phyloP scores from a whole-genome alignment of 2,329 filamentous ascomycete species.

The Colletotrichum higginsianum region DNA sequence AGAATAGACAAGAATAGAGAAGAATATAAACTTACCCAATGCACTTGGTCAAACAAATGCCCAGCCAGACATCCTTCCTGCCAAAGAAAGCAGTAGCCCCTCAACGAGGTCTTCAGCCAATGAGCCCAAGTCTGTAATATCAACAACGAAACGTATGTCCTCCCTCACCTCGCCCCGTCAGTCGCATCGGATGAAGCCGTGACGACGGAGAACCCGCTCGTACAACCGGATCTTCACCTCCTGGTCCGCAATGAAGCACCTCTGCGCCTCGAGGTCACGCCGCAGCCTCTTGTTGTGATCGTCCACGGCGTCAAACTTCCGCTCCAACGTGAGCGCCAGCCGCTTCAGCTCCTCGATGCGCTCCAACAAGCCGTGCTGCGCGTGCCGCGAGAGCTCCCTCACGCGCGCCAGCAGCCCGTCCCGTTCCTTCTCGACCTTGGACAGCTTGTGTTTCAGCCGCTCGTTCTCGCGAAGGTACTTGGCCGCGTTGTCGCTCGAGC shows the following conservation, averaged over 20 bases:
- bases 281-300: constrained; percentile 41
- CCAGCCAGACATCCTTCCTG: constrained; percentile 27
- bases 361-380: constrained; percentile 47
- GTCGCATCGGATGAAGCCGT: constrained; percentile 41
- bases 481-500: constrained; percentile 49
- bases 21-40: constrained; percentile 4
- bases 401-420: constrained; percentile 52
- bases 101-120: not conserved
- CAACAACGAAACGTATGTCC: constrained; percentile 9
- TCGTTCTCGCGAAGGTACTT: constrained; percentile 52
- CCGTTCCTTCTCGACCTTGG: constrained; percentile 56
- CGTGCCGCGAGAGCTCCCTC: constrained; percentile 52
- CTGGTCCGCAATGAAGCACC: constrained; percentile 37
- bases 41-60: not conserved
- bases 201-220: constrained; percentile 45
- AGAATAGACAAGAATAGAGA: too few species aligned
- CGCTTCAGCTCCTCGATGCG: constrained; percentile 52
- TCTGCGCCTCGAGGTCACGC: constrained; percentile 38
- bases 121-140: not conserved
- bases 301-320: constrained; percentile 43
- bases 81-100: constrained; percentile 22
- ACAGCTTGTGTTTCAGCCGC: constrained; percentile 52
- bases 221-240: constrained; percentile 43
- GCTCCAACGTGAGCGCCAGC: constrained; percentile 54
- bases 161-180: constrained; percentile 5